Base-by-base conservation (phyloP, 2,329 filamentous ascomycete species). In the Lasiodiplodia sp. region DNA sequence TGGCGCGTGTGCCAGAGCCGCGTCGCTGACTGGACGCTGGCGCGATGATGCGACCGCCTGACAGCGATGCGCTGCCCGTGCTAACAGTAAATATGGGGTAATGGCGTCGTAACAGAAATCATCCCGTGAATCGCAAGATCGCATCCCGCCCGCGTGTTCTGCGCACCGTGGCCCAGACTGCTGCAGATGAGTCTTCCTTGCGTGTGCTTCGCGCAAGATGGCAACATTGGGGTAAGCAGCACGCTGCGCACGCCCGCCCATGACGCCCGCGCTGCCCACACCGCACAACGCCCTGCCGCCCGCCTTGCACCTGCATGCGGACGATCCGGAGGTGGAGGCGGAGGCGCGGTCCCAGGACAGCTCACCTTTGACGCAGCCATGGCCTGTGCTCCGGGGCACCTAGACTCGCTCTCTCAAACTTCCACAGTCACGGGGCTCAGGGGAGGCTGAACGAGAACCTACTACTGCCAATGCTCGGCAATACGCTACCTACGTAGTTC, bases 71-170 rank as follows among this genome's bases (percentile, higher is more conserved):
- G 37, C 23, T 31, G 37, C 53, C 34, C 56, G 37, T 44, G 56
- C 56, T 60, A 47, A 23, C 47, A 64, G 60, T 64, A 64, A 64
- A 34, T 64, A 64, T 64, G 60, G 60, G 60, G 60, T 64, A 64
- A 64, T 64, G 60, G 60, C 60, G 60, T 49, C 60, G 60, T 64
- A 64, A 64, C 60, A 64, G 60, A 64, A 64, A 52, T 28, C 58
- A 49, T 37, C 47, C 58, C 60, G 60, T 64, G 60, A 64, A 64
- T 64, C 60, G 60, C 31, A 47, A 64, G 60, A 64, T 64, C 60
- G 40, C 38, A 31, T 49, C 40, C 38, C 57, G 57, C 57, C 57
- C 57, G 57, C 57, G 7, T 16, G 14, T 7, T 31, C 21, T 12
- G 21, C 21, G 40, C 40, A 7, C 8, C 10, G 6, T 49, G 60